A percentile compares a stretch with the other conserved stretches of the same genome.
Conservation (phyloP, 441 rosid genomes). For the Kokia cookei region DNA sequence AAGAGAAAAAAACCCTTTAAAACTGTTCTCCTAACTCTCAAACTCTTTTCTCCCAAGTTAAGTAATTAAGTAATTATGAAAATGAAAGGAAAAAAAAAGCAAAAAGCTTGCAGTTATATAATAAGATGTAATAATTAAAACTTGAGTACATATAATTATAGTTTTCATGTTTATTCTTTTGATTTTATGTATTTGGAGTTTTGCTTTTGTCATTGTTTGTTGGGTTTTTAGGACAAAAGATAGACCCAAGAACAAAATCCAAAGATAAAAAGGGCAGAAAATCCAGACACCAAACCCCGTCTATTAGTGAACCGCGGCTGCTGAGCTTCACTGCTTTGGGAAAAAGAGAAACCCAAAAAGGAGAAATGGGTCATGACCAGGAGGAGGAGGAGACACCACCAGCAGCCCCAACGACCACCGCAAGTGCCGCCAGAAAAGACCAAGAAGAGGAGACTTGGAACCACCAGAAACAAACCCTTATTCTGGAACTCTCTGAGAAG, state of each 20-base stretch:
- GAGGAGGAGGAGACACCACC: constrained; percentile 24
- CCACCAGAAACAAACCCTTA: constrained; percentile 39
- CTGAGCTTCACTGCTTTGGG: background rate
- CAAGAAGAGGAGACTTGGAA: constrained; percentile 35
- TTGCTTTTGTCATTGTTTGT: constrained; percentile 3
- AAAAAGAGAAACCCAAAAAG: background rate
- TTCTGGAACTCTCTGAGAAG: constrained; percentile 37
- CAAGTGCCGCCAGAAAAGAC: constrained; percentile 9
- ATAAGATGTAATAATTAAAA: background rate
- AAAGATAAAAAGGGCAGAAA: constrained; percentile 1
- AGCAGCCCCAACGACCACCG: background rate
- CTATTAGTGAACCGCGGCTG: background rate
- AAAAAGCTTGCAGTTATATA: background rate
- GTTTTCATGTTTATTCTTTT: background rate
- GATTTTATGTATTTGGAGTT: constrained; percentile 7
- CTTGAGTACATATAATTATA: background rate
- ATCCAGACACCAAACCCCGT: background rate
- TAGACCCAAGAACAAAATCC: constrained; percentile 10
- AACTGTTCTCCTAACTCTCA: background rate
- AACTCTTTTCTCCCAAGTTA: background rate
- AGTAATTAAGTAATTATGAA: background rate
- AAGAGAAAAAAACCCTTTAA: background rate
- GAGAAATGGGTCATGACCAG: constrained; percentile 28
- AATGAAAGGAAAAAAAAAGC: background rate
- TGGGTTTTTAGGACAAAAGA: constrained; percentile 12